Base-by-base conservation (phyloP, 345 rosid species). In the Hirschfeldia incana region DNA sequence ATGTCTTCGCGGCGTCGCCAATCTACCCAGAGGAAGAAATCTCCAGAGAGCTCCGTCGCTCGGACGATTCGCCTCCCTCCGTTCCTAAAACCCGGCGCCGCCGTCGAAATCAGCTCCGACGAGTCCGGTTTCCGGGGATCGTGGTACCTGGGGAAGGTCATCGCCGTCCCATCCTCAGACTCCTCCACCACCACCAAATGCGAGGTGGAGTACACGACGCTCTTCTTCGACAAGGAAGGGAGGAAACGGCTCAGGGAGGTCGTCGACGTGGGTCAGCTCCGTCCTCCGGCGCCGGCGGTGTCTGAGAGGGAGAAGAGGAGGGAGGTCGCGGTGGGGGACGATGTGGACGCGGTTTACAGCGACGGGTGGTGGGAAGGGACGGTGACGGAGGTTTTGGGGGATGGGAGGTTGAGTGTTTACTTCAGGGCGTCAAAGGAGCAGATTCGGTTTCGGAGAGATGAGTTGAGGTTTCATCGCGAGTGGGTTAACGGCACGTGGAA, bases 311-410 rank as follows among this genome's bases (percentile, higher is more conserved):
- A 92, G 82, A 81, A 73, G 65, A 74, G 58, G 30, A 75, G 85
- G 79, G 75, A 63, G 2, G 86, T 89, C 53, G 73, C 33, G 75
- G 71, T 86, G 32, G 83, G 90, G 5, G 91, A 88, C 2, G 88
- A 86, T 7, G 98, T 94, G 7, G 94, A 94, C 27, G 95, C 95
- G 0, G 86, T n/a, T 60, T 57, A 83, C 67, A 85, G 81, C 32
- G 97, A 91, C 10, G 98, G 97, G 26, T 92, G 98, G 98, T 90
- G 98, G 97, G 97, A 92, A 76, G 98, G 98, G 6, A 77, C 29
- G 15, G 87, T 92, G 10, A 86, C 92, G 15, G 84, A 85, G 77
- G 92, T 79, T 67, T 17, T 80, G 5, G 84, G 73, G 5, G 81
- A 85, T 55, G 94, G 90, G 12, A 88, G 58, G 65, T 91, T 87